These are phyloP conservation scores for Alternaria brassicae DNA, from an alignment of 2,329 filamentous ascomycete species.

Conservation along the genomic window DNA sequence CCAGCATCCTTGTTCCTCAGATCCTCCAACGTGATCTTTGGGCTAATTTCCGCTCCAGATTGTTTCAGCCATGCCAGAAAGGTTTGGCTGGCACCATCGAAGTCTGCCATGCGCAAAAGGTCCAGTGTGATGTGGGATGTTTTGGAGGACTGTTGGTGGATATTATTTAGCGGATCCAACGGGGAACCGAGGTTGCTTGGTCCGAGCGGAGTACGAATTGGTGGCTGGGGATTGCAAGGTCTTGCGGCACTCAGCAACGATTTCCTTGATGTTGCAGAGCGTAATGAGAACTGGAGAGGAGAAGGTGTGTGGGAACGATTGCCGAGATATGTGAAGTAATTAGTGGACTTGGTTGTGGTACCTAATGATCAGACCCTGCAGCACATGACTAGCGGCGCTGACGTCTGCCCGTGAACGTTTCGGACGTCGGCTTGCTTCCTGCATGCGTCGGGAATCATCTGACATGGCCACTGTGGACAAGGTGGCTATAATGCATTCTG, in stretches of 20 bases:
- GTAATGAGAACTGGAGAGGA: background rate
- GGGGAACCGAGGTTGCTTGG: conserved; percentile 35
- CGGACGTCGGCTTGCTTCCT: background rate
- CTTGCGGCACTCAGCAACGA: background rate
- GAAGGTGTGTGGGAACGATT: background rate
- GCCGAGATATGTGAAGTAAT: background rate
- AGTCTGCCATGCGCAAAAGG: conserved; percentile 37
- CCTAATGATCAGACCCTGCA: conserved; percentile 10
- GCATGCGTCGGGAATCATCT: background rate
- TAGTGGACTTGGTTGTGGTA: conserved; percentile 1
- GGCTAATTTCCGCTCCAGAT: conserved; percentile 62
- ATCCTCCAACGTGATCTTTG: conserved; percentile 66
- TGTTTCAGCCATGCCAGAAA: conserved; percentile 66
- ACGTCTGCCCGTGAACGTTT: background rate
- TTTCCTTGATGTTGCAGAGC: background rate
- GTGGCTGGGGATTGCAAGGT: conserved; percentile 7
- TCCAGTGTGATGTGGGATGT: conserved; percentile 22
- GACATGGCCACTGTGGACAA: background rate
- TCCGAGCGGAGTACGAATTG: conserved; percentile 7
- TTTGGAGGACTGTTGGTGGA: conserved; percentile 25
- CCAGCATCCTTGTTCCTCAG: conserved; percentile 64
- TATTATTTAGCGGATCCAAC: conserved; percentile 23
- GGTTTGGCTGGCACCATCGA: conserved; percentile 54
- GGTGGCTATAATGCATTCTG: background rate
- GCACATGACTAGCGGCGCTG: conserved; percentile 6